phyloP scores from a whole-genome alignment of 495 filamentous ascomycete species.

The Oidiodendron maius region DNA sequence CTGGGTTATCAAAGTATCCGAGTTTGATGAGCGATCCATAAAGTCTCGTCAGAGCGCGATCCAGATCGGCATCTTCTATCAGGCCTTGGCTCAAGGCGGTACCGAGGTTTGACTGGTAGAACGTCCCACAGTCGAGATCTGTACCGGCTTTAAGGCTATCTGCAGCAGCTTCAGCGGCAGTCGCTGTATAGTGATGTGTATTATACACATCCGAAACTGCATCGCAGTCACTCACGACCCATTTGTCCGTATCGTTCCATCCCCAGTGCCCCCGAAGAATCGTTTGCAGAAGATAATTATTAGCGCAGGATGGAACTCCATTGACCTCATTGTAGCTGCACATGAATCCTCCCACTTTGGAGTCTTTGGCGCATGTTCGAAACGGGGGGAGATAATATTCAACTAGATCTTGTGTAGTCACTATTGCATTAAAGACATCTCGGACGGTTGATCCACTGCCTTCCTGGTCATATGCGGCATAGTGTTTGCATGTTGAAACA shows the following conservation, averaged over 20 bases:
- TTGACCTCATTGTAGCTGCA: slow-evolving; percentile 59
- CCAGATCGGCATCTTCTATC: slow-evolving; percentile 42
- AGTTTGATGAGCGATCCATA: slow-evolving; percentile 50
- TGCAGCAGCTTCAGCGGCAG: slow-evolving; percentile 40
- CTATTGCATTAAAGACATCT: slow-evolving; percentile 49
- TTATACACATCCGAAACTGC: slow-evolving; percentile 51
- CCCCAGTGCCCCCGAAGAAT: slow-evolving; percentile 49
- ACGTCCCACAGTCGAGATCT: slow-evolving; percentile 56
- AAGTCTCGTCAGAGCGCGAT: slow-evolving; percentile 46
- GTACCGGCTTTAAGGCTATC: slow-evolving; percentile 53
- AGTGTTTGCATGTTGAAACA: slow-evolving; percentile 62
- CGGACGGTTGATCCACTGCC: slow-evolving; percentile 46
- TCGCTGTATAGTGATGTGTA: slow-evolving; percentile 43
- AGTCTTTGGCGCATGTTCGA: slow-evolving; percentile 44
- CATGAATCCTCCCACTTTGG: slow-evolving; percentile 52
- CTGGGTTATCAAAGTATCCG: slow-evolving; percentile 53
- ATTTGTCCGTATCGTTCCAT: slow-evolving; percentile 44
- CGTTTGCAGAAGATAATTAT: slow-evolving; percentile 50
- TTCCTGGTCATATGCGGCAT: slow-evolving; percentile 61
- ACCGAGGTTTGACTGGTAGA: slow-evolving; percentile 45
- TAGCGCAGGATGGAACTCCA: slow-evolving; percentile 50
- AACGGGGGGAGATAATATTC: slow-evolving; percentile 52
- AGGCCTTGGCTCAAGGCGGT: slow-evolving; percentile 40
- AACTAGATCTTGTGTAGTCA: slow-evolving; percentile 47
- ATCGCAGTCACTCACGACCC: slow-evolving; percentile 53